Base-by-base conservation (phyloP, 352 stramenopile species). In the Pythium aristosporum region DNA sequence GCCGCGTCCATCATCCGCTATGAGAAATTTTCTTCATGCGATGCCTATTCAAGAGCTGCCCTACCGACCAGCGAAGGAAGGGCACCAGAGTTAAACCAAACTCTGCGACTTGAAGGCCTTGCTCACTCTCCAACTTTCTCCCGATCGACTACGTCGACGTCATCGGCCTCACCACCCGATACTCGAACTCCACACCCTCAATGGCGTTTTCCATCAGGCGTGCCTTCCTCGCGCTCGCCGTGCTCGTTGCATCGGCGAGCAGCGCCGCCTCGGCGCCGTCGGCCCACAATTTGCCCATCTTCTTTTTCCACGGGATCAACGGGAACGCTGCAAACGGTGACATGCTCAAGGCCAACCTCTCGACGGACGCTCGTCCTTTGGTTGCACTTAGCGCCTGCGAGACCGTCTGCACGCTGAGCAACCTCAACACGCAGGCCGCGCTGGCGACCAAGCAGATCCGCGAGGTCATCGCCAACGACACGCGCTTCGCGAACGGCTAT, bases 291-390 rank as follows among this genome's bases (percentile, higher is more conserved):
- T 59, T 85, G 6, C 78, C 78, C 0, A 67, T 78, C 25, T 78
- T 82, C 69, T 82, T 80, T 63, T 80, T 85, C 63, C 76, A 85
- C 55, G 76, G 74, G 36, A 53, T 82, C 56, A 77, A 67, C 34
- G 49, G 52, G 34, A 77, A 73, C 43, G 61, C 65, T 18, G 59
- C 46, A 20, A 63, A 67, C 25, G 74, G 69, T 2, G 39, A 57
- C 21, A 63, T 71, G 61, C 68, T 81, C 34, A 47, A 81, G 52
- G 56, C 67, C 37, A 80, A 75, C 44, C 64, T 82, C 36, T 76
- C 74, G 0, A 70, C 70, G 15, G 56, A 74, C 28, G 72, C 66
- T 7, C 73, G 67, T 5, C 60, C 69, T 13, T 73, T 84, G 64
- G 60, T 79, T 5, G 58, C 54, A 10, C 73, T 86, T 46, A 67